These are phyloP conservation scores for Seiridium unicorne DNA, from an alignment of 2,329 filamentous ascomycete genomes.

Conservation along the genomic window DNA sequence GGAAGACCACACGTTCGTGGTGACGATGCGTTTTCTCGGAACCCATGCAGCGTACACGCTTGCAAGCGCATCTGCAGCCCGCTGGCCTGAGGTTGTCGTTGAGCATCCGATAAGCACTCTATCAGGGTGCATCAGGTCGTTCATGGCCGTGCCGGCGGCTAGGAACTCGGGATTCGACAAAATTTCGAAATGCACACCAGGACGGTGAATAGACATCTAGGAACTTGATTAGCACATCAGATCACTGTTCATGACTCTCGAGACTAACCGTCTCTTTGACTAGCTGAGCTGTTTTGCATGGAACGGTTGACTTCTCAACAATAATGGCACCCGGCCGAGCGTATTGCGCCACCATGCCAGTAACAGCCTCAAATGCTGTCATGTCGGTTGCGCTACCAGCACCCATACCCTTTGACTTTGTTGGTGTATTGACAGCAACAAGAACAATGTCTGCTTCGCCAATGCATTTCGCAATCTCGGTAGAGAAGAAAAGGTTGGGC, in stretches of 20 bases:
- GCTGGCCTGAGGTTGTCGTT: conserved; percentile 55
- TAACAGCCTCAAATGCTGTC: conserved; percentile 68
- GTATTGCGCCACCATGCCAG: conserved; percentile 63
- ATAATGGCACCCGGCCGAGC: conserved; percentile 69
- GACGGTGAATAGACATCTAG: conserved; percentile 57
- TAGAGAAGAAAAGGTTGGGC: conserved; percentile 74
- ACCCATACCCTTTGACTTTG: conserved; percentile 68
- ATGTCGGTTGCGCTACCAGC: conserved; percentile 72
- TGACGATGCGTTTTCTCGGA: conserved; percentile 63
- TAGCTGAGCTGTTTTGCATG: conserved; percentile 69
- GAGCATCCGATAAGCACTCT: conserved; percentile 73
- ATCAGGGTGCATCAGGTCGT: conserved; percentile 68
- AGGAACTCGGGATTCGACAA: conserved; percentile 82
- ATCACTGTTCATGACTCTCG: neutral
- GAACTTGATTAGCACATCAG: neutral
- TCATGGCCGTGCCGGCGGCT: conserved; percentile 73
- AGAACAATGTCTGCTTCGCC: conserved; percentile 70
- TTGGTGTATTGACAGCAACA: conserved; percentile 77
- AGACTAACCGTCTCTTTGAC: conserved; percentile 63
- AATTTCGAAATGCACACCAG: conserved; percentile 68
- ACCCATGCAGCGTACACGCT: conserved; percentile 72
- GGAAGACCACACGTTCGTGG: conserved; percentile 73
- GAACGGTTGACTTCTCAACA: conserved; percentile 81
- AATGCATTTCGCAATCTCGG: conserved; percentile 61
- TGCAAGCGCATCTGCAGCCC: conserved; percentile 62